A percentile compares a stretch with the other conserved stretches of the same genome.
phyloP scores from a whole-genome alignment of 805 yeast species.

The Sungouiella thailandica region DNA sequence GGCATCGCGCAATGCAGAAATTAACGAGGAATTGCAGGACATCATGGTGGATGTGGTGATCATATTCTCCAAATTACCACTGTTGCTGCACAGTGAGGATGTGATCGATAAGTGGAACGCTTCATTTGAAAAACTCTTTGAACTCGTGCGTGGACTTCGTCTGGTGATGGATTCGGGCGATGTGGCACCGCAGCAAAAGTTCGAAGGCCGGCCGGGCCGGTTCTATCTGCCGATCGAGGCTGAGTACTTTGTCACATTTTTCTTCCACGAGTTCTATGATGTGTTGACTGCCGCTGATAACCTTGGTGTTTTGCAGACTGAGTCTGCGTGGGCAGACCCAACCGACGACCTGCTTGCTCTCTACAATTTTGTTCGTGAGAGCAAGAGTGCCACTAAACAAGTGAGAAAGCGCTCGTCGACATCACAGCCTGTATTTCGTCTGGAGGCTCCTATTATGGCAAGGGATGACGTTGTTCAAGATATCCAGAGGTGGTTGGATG shows the following conservation, averaged over 20 bases:
- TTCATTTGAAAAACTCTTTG: conserved; percentile 1
- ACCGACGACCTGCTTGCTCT: conserved; percentile 1
- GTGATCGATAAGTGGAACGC: background rate
- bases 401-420: too few species aligned
- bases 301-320: background rate
- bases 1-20: background rate
- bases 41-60: conserved; percentile 1
- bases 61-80: background rate
- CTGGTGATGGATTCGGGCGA: background rate
- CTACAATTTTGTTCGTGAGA: conserved; percentile 1
- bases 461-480: background rate
- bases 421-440: background rate
- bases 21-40: conserved; percentile 1
- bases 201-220: conserved; percentile 2
- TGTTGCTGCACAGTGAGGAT: background rate
- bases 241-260: conserved; percentile 1
- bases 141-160: background rate
- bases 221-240: conserved; percentile 1
- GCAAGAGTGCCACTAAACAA: background rate
- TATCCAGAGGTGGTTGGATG: background rate
- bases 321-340: background rate
- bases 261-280: conserved; percentile 2
- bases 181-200: background rate
- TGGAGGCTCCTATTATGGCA: background rate
- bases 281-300: background rate